Evolutionary conservation across 140 eudicot species (phyloP), one percentile per base, ranked within the genome.

Genomic region (Eryngium alpinum): DNA sequence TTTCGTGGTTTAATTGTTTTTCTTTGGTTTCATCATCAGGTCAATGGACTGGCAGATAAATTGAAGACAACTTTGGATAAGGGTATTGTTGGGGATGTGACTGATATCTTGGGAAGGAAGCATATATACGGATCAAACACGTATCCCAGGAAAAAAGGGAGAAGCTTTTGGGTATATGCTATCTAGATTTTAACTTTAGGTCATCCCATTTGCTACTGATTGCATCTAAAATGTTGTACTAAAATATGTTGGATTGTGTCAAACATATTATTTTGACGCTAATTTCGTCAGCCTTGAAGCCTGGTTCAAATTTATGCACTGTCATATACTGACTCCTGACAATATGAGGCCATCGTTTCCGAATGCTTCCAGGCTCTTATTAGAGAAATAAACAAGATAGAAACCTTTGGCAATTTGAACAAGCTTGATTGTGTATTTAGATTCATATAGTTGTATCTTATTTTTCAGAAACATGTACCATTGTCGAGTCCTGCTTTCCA

Each of bases 41-140:
- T 82, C 27, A 84, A 75, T 6, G 91, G 89, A 31, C 60, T 89
- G 79, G 89, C 91, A 14, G 88, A 84, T 43, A 89, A 80, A 79
- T 44, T 89, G 16, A 84, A 84, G n/a, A 80, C 91, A 25, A 75
- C 77, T 77, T 12, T 33, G 6, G 93, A 89, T 19, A 89, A 87
- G 79, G 93, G 93, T 10, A 82, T 89, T 17, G 24, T 28, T 70
- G 93, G 86, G 25, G 88, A 87, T 75, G 93, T 87, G 78, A 72
- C 74, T 60, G 93, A 89, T 70, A 0, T 87, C 11, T 66, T 85
- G 57, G 74, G 74, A 24, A 50, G 93, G 57, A 87, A 86, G 81
- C 72, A 79, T 77, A 81, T 84, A 31, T 89, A 73, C 80, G 93
- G 93, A 72, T 84, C 93, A n/a, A 89, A 89, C 81, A 89, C 91